Conservation (phyloP, 805 yeast species). For the Candida glaebosa region DNA sequence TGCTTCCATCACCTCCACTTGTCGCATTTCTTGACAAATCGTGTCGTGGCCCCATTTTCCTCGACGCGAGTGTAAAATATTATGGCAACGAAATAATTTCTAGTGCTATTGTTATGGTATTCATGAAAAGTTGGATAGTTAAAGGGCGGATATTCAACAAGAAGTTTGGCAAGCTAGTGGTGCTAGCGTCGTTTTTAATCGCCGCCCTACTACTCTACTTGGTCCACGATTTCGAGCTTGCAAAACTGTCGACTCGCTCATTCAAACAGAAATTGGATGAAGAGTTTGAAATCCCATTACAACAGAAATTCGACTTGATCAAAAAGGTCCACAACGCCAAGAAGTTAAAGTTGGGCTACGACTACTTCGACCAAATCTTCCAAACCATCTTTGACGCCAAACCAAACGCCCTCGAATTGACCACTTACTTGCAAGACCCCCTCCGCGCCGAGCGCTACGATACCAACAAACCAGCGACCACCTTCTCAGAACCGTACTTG, state of each 20-base stretch:
- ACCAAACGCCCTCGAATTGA: slow-evolving; percentile 44
- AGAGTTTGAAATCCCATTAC: background rate
- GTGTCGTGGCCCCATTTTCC: too few relatives aligned
- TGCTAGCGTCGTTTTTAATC: background rate
- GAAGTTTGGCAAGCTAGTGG: background rate
- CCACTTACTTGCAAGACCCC: slow-evolving; percentile 42
- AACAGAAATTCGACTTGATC: slow-evolving; percentile 1
- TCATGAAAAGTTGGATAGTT: background rate
- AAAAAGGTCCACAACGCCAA: slow-evolving; percentile 5
- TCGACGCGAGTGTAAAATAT: too few relatives aligned
- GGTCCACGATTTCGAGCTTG: background rate
- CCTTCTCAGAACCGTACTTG: slow-evolving; percentile 53
- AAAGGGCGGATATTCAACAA: background rate
- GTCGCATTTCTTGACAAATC: background rate
- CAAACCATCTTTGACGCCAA: slow-evolving; percentile 36
- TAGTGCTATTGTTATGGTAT: too few relatives aligned
- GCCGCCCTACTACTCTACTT: background rate
- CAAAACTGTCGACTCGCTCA: background rate
- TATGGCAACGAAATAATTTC: too few relatives aligned
- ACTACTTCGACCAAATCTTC: slow-evolving; percentile 43
- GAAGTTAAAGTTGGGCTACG: slow-evolving; percentile 31
- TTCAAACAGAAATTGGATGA: background rate
- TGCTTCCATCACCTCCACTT: too few relatives aligned
- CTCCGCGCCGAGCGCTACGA: slow-evolving; percentile 54
- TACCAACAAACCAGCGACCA: slow-evolving; percentile 11